phyloP scores from a whole-genome alignment of 2,329 filamentous ascomycete genomes.

The Monilinia vaccinii-corymbosi region DNA sequence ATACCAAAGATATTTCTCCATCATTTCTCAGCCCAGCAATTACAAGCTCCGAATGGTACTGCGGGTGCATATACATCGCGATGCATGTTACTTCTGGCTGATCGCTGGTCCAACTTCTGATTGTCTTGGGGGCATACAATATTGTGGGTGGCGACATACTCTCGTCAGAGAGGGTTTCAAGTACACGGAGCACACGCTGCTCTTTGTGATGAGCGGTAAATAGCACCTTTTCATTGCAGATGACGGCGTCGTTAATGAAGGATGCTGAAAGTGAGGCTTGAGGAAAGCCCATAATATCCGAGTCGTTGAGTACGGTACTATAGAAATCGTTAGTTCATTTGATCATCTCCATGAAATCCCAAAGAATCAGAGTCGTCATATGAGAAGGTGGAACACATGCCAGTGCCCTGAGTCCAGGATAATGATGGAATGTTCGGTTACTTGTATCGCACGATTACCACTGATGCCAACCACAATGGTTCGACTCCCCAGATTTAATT shows the following conservation, averaged over 20 bases:
- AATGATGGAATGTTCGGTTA: slow-evolving; percentile 39
- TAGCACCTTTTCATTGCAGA: slow-evolving; percentile 18
- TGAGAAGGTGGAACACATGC: slow-evolving; percentile 15
- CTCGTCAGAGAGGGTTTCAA: background rate
- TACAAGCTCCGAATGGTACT: background rate
- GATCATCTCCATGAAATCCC: background rate
- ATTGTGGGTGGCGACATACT: background rate
- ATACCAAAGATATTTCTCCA: background rate
- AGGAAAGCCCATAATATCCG: background rate
- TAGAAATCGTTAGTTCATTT: background rate
- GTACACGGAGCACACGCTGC: background rate
- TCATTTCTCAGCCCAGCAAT: background rate
- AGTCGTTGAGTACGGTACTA: background rate
- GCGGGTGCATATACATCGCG: background rate
- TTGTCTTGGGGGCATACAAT: background rate
- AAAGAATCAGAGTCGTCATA: background rate
- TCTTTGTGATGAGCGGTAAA: slow-evolving; percentile 20
- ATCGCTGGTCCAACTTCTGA: background rate
- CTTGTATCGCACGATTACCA: slow-evolving; percentile 38
- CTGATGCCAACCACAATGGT: slow-evolving; percentile 40
- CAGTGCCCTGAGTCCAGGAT: slow-evolving; percentile 11
- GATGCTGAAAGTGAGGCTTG: slow-evolving; percentile 12
- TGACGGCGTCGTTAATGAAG: slow-evolving; percentile 20
- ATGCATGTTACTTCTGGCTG: background rate
- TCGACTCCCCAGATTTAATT: slow-evolving; percentile 43